phyloP scores from a whole-genome alignment of 768 basidiomycete genomes.

The Boletus reticuloceps region DNA sequence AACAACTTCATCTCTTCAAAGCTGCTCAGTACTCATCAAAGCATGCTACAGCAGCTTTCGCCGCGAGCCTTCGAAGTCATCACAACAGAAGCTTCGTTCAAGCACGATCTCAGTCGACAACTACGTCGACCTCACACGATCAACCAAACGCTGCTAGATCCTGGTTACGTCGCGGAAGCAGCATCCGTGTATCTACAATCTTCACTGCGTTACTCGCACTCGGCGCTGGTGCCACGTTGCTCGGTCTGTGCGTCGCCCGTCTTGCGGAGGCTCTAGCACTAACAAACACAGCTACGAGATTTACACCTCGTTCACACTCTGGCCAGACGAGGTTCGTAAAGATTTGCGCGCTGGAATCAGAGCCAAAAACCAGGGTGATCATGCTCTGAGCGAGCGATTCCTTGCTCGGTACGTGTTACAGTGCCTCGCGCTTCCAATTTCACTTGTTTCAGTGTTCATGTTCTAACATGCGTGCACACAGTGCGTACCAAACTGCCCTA shows the following conservation, averaged over 20 bases:
- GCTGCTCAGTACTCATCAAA: not conserved
- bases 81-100: not conserved
- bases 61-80: not conserved
- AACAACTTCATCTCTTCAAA: not conserved
- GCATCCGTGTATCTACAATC: constrained; percentile 37
- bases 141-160: too few species aligned
- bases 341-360: constrained; percentile 66
- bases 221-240: constrained; percentile 40
- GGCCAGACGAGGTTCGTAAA: constrained; percentile 60
- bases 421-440: not conserved
- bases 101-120: constrained; percentile 10
- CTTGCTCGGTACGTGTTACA: constrained; percentile 46
- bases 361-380: constrained; percentile 58
- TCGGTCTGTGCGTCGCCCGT: constrained; percentile 39
- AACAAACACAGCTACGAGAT: constrained; percentile 46
- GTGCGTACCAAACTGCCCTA: constrained; percentile 56
- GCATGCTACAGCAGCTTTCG: not conserved
- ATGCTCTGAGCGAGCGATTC: constrained; percentile 48
- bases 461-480: constrained; percentile 17
- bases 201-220: constrained; percentile 36
- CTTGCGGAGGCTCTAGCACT: not conserved
- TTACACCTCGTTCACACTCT: constrained; percentile 56
- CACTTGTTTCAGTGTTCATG: too few species aligned
- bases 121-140: not conserved
- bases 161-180: constrained; percentile 13